These are phyloP conservation scores for Neurospora sp. DNA, from an alignment of 495 filamentous ascomycete species.

Conservation along the genomic window DNA sequence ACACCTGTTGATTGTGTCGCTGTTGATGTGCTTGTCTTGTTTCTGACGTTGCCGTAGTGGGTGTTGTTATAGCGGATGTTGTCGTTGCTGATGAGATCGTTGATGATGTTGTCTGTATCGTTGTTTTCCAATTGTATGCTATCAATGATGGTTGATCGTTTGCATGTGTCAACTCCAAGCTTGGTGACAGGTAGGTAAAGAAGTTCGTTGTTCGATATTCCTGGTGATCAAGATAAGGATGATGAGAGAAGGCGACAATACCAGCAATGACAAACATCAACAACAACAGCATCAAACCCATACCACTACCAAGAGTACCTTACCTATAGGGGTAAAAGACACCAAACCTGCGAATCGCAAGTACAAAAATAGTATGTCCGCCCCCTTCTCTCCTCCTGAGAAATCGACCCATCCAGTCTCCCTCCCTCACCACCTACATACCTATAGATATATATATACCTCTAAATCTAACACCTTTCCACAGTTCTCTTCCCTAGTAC, in stretches of 20 bases:
- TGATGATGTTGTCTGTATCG: background rate
- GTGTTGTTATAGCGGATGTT: too few relatives aligned
- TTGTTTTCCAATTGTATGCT: background rate
- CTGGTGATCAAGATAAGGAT: background rate
- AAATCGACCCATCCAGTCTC: background rate
- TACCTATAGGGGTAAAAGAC: background rate
- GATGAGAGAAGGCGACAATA: background rate
- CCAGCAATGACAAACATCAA: background rate
- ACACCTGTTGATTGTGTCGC: background rate
- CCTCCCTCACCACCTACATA: background rate
- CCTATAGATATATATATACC: background rate
- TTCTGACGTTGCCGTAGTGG: background rate
- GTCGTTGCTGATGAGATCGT: background rate
- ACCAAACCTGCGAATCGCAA: background rate
- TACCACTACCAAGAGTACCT: background rate
- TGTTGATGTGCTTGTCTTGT: background rate
- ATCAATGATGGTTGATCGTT: background rate
- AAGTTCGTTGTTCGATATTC: background rate
- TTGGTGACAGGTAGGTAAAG: background rate
- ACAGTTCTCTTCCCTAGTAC: background rate
- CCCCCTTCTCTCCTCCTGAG: background rate
- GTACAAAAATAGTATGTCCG: background rate
- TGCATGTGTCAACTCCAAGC: background rate
- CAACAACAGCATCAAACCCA: background rate
- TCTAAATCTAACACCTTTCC: background rate